A percentile compares a stretch with the other conserved stretches of the same genome.
Evolutionary conservation across 768 basidiomycete genomes (phyloP).

Genomic region (Suillus lakei): DNA sequence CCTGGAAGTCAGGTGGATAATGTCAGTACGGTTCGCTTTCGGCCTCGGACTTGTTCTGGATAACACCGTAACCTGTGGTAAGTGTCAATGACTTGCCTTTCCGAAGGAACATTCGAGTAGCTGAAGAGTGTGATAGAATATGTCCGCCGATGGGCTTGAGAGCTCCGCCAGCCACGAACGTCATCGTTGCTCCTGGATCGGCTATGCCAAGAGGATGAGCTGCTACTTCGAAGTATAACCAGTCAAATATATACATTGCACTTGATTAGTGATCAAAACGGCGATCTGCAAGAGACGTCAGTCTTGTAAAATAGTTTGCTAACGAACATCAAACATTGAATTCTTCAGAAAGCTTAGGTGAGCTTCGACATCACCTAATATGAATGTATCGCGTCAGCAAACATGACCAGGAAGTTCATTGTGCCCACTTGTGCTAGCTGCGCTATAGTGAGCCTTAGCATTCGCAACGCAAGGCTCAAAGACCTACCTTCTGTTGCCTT

Average conservation of each 20-base stretch:
- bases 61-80: neutral
- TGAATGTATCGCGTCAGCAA: neutral
- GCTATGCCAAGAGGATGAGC: constrained; percentile 46
- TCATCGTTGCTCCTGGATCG: constrained; percentile 94
- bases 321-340: constrained; percentile 62
- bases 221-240: neutral
- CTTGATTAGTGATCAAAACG: constrained; percentile 91
- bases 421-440: constrained; percentile 79
- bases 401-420: constrained; percentile 10
- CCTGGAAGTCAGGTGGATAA: constrained; percentile 45
- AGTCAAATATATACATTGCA: constrained; percentile 62
- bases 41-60: neutral
- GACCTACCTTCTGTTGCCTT: constrained; percentile 82
- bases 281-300: constrained; percentile 58
- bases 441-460: constrained; percentile 18
- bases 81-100: constrained; percentile 58
- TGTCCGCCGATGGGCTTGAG: constrained; percentile 92
- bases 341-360: constrained; percentile 90
- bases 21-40: neutral
- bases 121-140: constrained; percentile 87
- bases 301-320: neutral
- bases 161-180: constrained; percentile 92
- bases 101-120: constrained; percentile 84
- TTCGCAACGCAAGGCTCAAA: neutral
- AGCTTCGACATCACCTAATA: constrained; percentile 87